Conservation (phyloP, 768 basidiomycete genomes). For the Termitomyces heimii region DNA sequence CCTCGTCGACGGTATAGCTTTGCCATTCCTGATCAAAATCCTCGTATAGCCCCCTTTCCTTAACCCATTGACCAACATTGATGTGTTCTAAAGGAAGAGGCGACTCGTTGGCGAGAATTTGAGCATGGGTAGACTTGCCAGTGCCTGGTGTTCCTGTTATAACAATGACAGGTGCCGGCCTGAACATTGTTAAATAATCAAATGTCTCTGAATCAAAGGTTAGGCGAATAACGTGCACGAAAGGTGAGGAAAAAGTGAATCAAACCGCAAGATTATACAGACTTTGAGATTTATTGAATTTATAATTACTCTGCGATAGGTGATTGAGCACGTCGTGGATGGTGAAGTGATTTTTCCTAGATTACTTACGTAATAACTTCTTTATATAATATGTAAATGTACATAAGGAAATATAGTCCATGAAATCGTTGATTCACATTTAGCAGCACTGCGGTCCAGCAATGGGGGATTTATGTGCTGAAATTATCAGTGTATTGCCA, state of each 20-base stretch:
- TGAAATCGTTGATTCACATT: not conserved
- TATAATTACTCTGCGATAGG: no score
- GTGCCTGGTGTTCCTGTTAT: constrained; percentile 94
- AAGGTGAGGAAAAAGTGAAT: not conserved
- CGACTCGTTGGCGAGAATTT: constrained; percentile 71
- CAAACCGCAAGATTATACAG: no score
- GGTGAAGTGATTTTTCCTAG: no score
- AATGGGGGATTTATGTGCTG: constrained; percentile 41
- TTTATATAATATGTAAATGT: not conserved
- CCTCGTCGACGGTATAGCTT: constrained; percentile 90
- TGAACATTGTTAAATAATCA: constrained; percentile 2
- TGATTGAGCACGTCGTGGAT: no score
- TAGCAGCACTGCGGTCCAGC: not conserved
- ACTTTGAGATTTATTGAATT: no score
- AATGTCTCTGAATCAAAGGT: not conserved
- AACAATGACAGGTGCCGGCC: constrained; percentile 56
- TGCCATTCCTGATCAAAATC: constrained; percentile 95
- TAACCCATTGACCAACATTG: constrained; percentile 89
- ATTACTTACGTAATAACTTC: not conserved
- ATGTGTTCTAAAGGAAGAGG: constrained; percentile 70
- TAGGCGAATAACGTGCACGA: not conserved
- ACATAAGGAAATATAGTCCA: not conserved
- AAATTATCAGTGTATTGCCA: constrained; percentile 62
- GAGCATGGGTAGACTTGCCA: constrained; percentile 91
- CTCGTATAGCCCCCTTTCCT: constrained; percentile 74